phyloP scores from a whole-genome alignment of 192 early-diverging fungal species.

The Linnemannia zychae region DNA sequence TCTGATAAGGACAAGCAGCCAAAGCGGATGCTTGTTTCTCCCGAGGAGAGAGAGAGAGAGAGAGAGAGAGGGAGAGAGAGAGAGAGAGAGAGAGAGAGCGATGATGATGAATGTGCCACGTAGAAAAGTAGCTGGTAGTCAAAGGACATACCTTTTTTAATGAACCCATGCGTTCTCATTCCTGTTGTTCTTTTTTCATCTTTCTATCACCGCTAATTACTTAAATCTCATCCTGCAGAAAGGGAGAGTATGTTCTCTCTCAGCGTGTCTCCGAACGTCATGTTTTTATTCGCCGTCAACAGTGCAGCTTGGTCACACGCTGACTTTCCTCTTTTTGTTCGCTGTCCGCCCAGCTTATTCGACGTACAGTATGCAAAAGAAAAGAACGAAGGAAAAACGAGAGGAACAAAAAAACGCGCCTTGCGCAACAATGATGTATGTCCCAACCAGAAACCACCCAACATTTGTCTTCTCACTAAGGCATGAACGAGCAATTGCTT shows the following conservation, averaged over 20 bases:
- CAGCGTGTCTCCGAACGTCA: not conserved
- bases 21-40: not conserved
- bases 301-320: not conserved
- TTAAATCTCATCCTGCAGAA: not conserved
- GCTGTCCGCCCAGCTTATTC: not conserved
- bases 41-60: not conserved
- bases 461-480: too few relatives aligned
- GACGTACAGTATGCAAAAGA: too few relatives aligned
- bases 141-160: too few relatives aligned
- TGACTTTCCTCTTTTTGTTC: not conserved
- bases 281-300: not conserved
- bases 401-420: not conserved
- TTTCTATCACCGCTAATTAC: not conserved
- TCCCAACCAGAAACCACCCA: too few relatives aligned
- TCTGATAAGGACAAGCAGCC: not conserved
- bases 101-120: too few relatives aligned
- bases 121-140: too few relatives aligned
- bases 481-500: too few relatives aligned
- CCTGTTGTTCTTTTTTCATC: not conserved
- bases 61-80: not conserved
- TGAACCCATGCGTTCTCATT: not conserved
- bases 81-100: too few relatives aligned
- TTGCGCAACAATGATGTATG: conserved; percentile 4
- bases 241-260: too few relatives aligned
- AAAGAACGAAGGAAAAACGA: not conserved